These are phyloP conservation scores for Penicillium sclerotiorum DNA, from an alignment of 2,329 filamentous ascomycete genomes.

Conservation along the genomic window DNA sequence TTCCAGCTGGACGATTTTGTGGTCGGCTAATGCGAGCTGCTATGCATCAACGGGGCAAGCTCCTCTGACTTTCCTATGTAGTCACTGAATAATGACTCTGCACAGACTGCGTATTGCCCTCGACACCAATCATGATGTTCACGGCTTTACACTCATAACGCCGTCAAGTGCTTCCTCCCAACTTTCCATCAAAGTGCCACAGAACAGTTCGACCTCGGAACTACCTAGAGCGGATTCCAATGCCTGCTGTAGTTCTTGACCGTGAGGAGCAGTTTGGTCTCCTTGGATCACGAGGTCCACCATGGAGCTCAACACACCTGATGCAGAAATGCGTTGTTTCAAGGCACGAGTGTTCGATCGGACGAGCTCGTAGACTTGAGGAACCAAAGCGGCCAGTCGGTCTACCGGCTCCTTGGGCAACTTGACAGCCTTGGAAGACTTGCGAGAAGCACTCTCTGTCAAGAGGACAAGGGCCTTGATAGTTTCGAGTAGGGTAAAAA, in stretches of 20 bases:
- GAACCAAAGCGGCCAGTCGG: conserved; percentile 26
- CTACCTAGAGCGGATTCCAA: conserved; percentile 41
- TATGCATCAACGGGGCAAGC: no score
- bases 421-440: conserved; percentile 33
- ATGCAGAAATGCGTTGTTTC: conserved; percentile 41
- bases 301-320: conserved; percentile 46
- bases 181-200: conserved; percentile 49
- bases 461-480: conserved; percentile 43
- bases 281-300: conserved; percentile 41
- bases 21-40: no score
- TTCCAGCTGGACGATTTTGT: no score
- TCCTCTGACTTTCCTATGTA: no score
- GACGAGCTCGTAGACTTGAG: conserved; percentile 36
- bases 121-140: conserved; percentile 4
- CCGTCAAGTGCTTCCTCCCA: conserved; percentile 51
- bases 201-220: conserved; percentile 45
- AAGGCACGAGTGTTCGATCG: conserved; percentile 39
- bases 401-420: conserved; percentile 39
- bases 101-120: neutral
- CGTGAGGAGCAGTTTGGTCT: conserved; percentile 24
- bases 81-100: no score
- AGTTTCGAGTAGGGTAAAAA: conserved; percentile 44
- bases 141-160: conserved; percentile 36
- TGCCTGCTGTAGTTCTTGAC: conserved; percentile 30
- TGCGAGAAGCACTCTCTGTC: conserved; percentile 32